Percentiles rank a stretch among this genome's conserved stretches.
Conservation (phyloP, 2,329 filamentous ascomycete genomes). For the Penicillium decumbens region DNA sequence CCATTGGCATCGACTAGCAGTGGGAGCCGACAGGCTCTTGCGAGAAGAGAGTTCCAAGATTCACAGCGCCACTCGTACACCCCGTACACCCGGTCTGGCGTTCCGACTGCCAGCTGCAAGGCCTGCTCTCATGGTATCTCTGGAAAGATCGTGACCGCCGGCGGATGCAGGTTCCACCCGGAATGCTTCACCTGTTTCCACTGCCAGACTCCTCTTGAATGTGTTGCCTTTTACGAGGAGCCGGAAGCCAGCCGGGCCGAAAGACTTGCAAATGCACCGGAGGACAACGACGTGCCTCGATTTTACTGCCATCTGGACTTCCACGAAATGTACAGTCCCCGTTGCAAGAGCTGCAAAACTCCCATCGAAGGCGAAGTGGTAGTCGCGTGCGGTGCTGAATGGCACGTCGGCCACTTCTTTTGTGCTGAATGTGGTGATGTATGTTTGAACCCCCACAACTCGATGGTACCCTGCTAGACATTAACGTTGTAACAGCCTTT, state of each 20-base stretch:
- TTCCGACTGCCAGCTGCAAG: conserved; percentile 69
- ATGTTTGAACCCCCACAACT: conserved; percentile 17
- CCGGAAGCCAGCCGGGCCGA: conserved; percentile 66
- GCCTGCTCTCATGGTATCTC: conserved; percentile 81
- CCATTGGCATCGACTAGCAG: conserved; percentile 16
- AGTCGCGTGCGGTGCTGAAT: conserved; percentile 88
- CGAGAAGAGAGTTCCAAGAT: conserved; percentile 37
- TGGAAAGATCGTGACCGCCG: conserved; percentile 81
- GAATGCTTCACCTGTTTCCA: conserved; percentile 87
- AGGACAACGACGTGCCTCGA: conserved; percentile 61
- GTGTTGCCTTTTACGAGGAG: conserved; percentile 93
- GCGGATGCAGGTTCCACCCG: conserved; percentile 81
- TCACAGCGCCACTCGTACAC: conserved; percentile 35
- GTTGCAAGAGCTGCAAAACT: conserved; percentile 93
- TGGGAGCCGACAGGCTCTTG: conserved; percentile 25
- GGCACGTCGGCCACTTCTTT: conserved; percentile 98
- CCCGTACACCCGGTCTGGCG: conserved; percentile 46
- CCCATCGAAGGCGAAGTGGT: conserved; percentile 94
- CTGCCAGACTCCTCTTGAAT: conserved; percentile 83
- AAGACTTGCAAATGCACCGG: conserved; percentile 61
- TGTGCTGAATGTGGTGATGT: conserved; percentile 93
- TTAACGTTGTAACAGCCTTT: conserved; percentile 48
- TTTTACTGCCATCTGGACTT: conserved; percentile 99
- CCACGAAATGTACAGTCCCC: conserved; percentile 87
- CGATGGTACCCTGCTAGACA: conserved; percentile 9